These are phyloP conservation scores for Colletotrichum sp. DNA, from an alignment of 2,329 filamentous ascomycete genomes.

Conservation along the genomic window DNA sequence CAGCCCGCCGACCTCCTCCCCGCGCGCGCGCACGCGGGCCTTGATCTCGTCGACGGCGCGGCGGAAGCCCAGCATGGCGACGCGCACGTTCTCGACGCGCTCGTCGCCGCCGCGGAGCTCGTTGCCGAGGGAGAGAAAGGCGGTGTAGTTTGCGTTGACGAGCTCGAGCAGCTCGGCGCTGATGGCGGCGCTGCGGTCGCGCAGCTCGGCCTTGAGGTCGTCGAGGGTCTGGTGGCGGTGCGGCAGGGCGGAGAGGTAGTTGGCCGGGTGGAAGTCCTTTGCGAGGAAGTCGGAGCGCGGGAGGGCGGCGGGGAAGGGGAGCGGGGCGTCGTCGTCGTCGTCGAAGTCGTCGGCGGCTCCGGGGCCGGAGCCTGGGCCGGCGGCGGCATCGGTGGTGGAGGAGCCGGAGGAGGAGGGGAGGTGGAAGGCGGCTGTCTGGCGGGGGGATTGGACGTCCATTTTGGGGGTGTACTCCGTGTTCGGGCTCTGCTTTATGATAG, in stretches of 20 bases:
- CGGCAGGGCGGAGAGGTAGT: conserved; percentile 79
- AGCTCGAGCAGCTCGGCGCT: conserved; percentile 89
- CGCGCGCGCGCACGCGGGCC: conserved; percentile 65
- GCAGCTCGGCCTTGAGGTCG: conserved; percentile 85
- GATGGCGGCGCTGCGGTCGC: conserved; percentile 78
- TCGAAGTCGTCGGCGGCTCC: conserved; percentile 38
- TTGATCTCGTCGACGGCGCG: conserved; percentile 80
- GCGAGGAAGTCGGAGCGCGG: conserved; percentile 82
- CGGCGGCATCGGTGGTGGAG: conserved; percentile 34
- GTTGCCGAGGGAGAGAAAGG: conserved; percentile 83
- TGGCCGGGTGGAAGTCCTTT: conserved; percentile 76
- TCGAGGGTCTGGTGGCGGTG: conserved; percentile 95
- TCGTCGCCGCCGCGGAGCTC: conserved; percentile 89
- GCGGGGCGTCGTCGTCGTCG: conserved; percentile 64
- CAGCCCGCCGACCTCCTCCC: conserved; percentile 64
- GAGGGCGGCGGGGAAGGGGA: conserved; percentile 89
- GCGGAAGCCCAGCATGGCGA: conserved; percentile 84
- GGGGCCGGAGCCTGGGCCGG: conserved; percentile 44
- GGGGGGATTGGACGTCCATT: conserved; percentile 23
- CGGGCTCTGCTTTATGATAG: neutral
- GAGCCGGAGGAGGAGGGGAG: conserved; percentile 44
- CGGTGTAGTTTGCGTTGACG: conserved; percentile 93
- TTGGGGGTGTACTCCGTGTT: conserved; percentile 24
- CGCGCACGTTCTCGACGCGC: conserved; percentile 85
- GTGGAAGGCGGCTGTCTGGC: conserved; percentile 37